Percentiles rank a stretch among this genome's conserved stretches.
Conservation (phyloP, 2,329 filamentous ascomycete genomes). For the Beauveria sp. region DNA sequence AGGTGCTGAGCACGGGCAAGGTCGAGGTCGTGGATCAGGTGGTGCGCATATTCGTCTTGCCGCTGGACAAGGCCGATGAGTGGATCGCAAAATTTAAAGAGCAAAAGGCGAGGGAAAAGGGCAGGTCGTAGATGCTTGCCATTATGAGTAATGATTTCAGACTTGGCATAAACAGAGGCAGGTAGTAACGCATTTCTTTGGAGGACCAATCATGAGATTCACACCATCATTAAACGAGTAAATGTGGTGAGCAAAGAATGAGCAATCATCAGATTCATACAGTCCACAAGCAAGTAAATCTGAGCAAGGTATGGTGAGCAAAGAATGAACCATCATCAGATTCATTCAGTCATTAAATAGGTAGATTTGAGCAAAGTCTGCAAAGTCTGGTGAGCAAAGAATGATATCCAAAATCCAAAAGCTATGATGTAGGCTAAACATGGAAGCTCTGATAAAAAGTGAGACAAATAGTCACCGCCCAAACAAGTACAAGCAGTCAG, state of each 20-base stretch:
- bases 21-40: conserved; percentile 84
- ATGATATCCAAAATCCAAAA: neutral
- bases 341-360: neutral
- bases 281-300: too few species aligned
- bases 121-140: conserved; percentile 12
- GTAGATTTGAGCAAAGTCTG: neutral
- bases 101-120: conserved; percentile 50
- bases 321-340: too few species aligned
- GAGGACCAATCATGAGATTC: neutral
- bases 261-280: too few species aligned
- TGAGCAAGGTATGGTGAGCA: too few species aligned
- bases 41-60: conserved; percentile 75
- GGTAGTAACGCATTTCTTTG: neutral
- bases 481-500: conserved; percentile 4
- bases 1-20: conserved; percentile 66
- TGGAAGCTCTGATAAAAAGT: neutral
- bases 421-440: neutral
- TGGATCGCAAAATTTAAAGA: conserved; percentile 84
- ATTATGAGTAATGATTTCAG: neutral
- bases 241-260: too few species aligned
- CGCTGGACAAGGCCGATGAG: conserved; percentile 56
- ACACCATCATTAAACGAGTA: too few species aligned
- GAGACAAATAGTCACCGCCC: neutral
- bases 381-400: neutral
- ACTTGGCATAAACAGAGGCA: neutral